phyloP scores from a whole-genome alignment of 192 early-diverging fungal genomes.

The Radiomyces spectabilis region DNA sequence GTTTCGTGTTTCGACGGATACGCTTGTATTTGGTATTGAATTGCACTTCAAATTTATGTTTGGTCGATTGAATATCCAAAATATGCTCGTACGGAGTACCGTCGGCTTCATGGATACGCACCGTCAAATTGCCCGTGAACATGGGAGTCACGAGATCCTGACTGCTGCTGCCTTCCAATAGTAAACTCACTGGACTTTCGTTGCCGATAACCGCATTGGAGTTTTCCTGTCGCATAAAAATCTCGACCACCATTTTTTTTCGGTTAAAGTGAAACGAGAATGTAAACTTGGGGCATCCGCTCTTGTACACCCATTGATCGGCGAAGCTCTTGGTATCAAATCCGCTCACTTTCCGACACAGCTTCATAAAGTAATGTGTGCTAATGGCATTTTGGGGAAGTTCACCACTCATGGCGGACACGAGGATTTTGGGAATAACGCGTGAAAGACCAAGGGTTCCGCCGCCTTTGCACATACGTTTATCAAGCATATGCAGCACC shows the following conservation, averaged over 20 bases:
- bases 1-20: constrained; percentile 73
- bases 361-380: constrained; percentile 68
- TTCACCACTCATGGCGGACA: constrained; percentile 65
- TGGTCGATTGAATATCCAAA: constrained; percentile 67
- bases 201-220: constrained; percentile 38
- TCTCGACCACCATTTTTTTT: constrained; percentile 94
- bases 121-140: constrained; percentile 60
- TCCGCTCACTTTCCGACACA: constrained; percentile 83
- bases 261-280: constrained; percentile 84
- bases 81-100: constrained; percentile 79
- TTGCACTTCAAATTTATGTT: constrained; percentile 79
- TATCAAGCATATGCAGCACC: constrained; percentile 90
- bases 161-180: constrained; percentile 4
- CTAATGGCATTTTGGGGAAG: constrained; percentile 48
- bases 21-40: constrained; percentile 99
- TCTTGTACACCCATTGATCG: constrained; percentile 92
- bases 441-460: constrained; percentile 64
- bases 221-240: constrained; percentile 69
- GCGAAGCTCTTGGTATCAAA: constrained; percentile 72
- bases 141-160: constrained; percentile 23
- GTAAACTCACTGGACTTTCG: too few relatives aligned
- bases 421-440: constrained; percentile 73
- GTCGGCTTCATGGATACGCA: constrained; percentile 75
- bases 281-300: constrained; percentile 84
- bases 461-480: constrained; percentile 71